Evolutionary conservation across 768 basidiomycete genomes (phyloP), one percentile per base, ranked within the genome.

Genomic region (Brasilioporus rufonigricans): DNA sequence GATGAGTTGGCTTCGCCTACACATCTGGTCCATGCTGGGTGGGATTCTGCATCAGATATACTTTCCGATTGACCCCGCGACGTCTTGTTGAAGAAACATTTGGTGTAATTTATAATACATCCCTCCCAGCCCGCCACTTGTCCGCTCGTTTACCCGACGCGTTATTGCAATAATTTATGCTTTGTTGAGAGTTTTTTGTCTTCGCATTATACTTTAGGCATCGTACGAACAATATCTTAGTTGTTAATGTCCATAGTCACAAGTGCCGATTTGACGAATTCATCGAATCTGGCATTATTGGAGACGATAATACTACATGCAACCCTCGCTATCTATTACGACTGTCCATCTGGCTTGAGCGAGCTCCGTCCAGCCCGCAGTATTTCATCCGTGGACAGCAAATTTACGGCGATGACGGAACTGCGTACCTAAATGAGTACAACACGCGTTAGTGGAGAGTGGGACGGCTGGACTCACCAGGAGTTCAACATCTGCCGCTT

Each of bases 401-500:
- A 77, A 72, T 98, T 98, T 62, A 97, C 84, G 39, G 94, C 96
- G 65, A 99, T 99, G 58, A 91, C 89, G 63, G 91, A 91, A 75
- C 90, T 91, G 61, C 48, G 58, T 46, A 55, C 45, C 59, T 68
- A 59, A 68, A 70, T 56, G 57, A 65, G 41, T 59, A 59, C 61
- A 50, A 64, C 55, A 60, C 50, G 53, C 56, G 60, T 51, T 56
- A 52, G 49, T 50, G 59, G 52, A 33, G 35, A 35, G 46, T 49
- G 41, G 53, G 24, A 40, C 51, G 56, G 33, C 26, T 47, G 38
- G 26, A 75, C 85, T 68, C 62, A 94, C 93, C 91, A 92, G 66
- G 93, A 96, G 68, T 98, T 95, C 44, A 99, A 75, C 93, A 99
- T 97, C 70, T 99, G 97, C 57, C 96, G 80, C 79, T 99, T 99